These are phyloP conservation scores for Nicotiana obtusifolia DNA, from an alignment of 257 asterid genomes.

Conservation along the genomic window DNA sequence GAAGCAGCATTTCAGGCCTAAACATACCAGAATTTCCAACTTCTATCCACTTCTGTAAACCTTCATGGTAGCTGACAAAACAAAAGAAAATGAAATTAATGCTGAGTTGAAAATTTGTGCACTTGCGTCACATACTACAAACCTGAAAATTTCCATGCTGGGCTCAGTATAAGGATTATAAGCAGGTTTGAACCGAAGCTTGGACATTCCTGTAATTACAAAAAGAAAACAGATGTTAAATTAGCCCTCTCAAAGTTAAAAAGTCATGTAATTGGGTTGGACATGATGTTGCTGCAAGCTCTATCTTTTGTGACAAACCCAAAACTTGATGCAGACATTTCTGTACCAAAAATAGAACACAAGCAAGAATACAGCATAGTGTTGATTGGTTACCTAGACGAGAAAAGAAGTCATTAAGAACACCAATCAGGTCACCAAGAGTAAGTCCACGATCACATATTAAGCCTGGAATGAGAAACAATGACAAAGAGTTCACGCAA, in stretches of 20 bases:
- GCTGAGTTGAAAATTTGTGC: neutral
- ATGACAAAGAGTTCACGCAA: neutral
- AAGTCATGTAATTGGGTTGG: constrained; percentile 6
- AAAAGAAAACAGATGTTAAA: neutral
- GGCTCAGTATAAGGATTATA: constrained; percentile 97
- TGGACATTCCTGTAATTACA: constrained; percentile 70
- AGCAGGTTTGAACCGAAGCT: constrained; percentile 93
- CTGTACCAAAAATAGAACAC: neutral
- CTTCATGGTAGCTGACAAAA: constrained; percentile 74
- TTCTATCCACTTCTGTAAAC: constrained; percentile 90
- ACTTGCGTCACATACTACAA: neutral
- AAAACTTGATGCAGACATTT: neutral
- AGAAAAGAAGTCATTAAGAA: constrained; percentile 81
- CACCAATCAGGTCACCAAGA: constrained; percentile 92
- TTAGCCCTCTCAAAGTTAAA: neutral
- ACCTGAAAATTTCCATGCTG: constrained; percentile 99
- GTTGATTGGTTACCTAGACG: constrained; percentile 55
- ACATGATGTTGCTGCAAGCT: neutral
- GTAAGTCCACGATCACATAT: constrained; percentile 87
- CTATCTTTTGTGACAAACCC: neutral
- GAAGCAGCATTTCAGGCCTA: constrained; percentile 93
- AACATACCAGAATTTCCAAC: constrained; percentile 96
- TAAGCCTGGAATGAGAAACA: constrained; percentile 47
- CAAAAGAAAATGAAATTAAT: neutral
- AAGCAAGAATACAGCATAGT: neutral